phyloP scores from a whole-genome alignment of 768 basidiomycete species.

The Termitomyces sp. region DNA sequence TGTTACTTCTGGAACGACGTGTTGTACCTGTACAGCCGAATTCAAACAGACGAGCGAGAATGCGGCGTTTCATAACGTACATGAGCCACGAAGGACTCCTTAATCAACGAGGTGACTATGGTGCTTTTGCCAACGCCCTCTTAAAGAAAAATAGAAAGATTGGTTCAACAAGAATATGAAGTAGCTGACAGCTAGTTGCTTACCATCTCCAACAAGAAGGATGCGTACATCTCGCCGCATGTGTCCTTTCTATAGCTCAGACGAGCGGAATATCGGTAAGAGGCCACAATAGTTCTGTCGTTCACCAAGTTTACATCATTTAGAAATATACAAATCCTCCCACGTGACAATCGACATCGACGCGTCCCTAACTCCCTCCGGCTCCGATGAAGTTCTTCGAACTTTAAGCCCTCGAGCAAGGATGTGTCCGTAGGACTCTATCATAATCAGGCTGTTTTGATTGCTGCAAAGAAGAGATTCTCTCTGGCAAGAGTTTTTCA shows the following conservation, averaged over 20 bases:
- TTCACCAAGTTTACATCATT: conserved; percentile 10
- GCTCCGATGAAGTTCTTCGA: not conserved
- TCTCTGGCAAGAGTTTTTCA: not conserved
- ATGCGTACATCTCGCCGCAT: conserved; percentile 95
- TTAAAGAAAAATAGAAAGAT: conserved; percentile 25
- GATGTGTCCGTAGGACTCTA: not conserved
- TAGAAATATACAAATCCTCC: conserved; percentile 2
- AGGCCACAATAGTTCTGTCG: not conserved
- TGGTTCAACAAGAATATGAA: conserved; percentile 10
- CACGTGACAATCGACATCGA: conserved; percentile 15
- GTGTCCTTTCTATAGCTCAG: conserved; percentile 14
- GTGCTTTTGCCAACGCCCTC: conserved; percentile 98
- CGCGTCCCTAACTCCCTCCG: not conserved
- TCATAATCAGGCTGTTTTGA: not conserved
- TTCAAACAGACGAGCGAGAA: conserved; percentile 1
- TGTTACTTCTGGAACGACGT: conserved; percentile 93
- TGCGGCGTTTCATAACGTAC: conserved; percentile 33
- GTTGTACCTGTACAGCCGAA: conserved; percentile 65
- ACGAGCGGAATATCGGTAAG: conserved; percentile 4
- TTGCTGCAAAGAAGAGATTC: not conserved
- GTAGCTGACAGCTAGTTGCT: conserved; percentile 19
- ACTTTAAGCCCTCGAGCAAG: not conserved
- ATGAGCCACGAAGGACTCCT: conserved; percentile 88
- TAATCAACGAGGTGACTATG: conserved; percentile 94
- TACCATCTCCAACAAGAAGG: conserved; percentile 91